These are phyloP conservation scores for Flaveria trinervia DNA, from an alignment of 129 eudicot species.

Conservation along the genomic window DNA sequence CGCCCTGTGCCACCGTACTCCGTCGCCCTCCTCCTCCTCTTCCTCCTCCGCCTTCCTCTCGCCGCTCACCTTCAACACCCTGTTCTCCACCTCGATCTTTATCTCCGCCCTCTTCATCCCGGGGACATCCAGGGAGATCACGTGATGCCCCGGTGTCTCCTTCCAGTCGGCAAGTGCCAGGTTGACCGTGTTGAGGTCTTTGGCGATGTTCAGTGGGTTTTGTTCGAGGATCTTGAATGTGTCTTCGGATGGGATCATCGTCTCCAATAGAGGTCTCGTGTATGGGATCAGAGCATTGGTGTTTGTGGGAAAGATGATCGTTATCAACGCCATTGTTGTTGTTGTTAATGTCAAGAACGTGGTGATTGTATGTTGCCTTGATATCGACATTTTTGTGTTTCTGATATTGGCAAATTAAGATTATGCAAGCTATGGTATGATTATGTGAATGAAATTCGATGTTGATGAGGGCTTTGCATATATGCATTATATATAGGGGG, in stretches of 20 bases:
- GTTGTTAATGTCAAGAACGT: background rate
- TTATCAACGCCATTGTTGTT: background rate
- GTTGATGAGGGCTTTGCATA: too few relatives aligned
- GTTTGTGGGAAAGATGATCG: background rate
- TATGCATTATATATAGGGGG: too few relatives aligned
- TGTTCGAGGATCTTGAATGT: constrained; percentile 54
- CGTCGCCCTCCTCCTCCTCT: too few relatives aligned
- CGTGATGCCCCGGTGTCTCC: constrained; percentile 42
- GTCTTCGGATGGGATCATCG: constrained; percentile 39
- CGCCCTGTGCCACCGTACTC: constrained; percentile 52
- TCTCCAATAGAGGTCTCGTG: constrained; percentile 33
- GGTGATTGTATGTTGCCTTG: background rate
- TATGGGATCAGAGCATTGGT: constrained; percentile 36
- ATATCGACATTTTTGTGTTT: background rate
- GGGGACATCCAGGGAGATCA: constrained; percentile 44
- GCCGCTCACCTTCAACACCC: constrained; percentile 46
- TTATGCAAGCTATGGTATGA: too few relatives aligned
- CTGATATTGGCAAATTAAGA: too few relatives aligned
- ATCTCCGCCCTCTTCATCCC: constrained; percentile 48
- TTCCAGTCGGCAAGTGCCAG: constrained; percentile 58
- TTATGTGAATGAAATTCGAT: too few relatives aligned
- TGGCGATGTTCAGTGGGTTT: constrained; percentile 35
- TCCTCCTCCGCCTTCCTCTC: constrained; percentile 40
- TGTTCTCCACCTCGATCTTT: constrained; percentile 49
- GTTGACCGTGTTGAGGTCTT: constrained; percentile 31